These are phyloP conservation scores for Calonectria multiphialidica DNA, from an alignment of 2,329 filamentous ascomycete species.

Conservation along the genomic window DNA sequence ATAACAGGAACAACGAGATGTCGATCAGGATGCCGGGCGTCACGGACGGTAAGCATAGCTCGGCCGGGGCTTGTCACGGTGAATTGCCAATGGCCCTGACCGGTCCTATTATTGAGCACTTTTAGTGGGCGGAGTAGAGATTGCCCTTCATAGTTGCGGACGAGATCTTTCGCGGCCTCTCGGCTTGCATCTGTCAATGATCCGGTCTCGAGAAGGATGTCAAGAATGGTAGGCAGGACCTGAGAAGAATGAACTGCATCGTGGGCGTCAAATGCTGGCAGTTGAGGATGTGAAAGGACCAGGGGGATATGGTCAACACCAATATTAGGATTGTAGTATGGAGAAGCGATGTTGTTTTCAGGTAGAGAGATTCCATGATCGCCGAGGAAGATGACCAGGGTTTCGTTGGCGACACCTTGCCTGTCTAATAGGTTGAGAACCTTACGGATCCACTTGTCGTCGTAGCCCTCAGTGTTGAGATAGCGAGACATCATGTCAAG, in stretches of 20 bases:
- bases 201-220: not conserved
- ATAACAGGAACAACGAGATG: conserved; percentile 22
- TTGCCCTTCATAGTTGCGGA: conserved; percentile 1
- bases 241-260: not conserved
- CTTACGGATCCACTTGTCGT: conserved; percentile 2
- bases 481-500: not conserved
- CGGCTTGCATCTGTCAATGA: not conserved
- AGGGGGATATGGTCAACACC: not conserved
- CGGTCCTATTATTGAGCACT: not conserved
- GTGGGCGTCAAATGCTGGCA: not conserved
- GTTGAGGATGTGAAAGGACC: not conserved
- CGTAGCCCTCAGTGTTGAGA: not conserved
- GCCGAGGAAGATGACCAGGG: conserved; percentile 47
- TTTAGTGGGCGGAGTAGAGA: not conserved
- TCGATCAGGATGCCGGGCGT: conserved; percentile 44
- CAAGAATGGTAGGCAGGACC: not conserved
- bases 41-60: conserved; percentile 48
- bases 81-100: conserved; percentile 48
- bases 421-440: conserved; percentile 42
- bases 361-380: conserved; percentile 51
- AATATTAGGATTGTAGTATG: conserved; percentile 19
- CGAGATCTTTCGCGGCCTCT: not conserved
- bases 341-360: conserved; percentile 45
- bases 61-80: conserved; percentile 49
- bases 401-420: conserved; percentile 49